Conservation (phyloP, 1,284 basidiomycete species). For the Puccinia triticina region DNA sequence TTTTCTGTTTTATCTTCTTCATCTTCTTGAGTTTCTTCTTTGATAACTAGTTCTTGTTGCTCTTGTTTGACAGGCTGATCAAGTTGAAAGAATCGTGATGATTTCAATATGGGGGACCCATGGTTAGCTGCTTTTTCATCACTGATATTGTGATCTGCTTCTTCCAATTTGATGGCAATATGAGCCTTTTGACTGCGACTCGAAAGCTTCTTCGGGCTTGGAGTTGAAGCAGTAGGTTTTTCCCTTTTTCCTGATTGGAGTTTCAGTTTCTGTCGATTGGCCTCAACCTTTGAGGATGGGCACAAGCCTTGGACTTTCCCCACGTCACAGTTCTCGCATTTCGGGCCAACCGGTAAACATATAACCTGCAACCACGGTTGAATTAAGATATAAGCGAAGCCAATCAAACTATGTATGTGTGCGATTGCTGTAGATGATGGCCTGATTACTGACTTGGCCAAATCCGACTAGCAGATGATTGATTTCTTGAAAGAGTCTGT, state of each 20-base stretch:
- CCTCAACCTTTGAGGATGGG: conserved; percentile 56
- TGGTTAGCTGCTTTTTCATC: not conserved
- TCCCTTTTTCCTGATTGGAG: not conserved
- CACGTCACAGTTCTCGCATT: conserved; percentile 74
- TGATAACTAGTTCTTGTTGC: not conserved
- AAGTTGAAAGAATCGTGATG: conserved; percentile 5
- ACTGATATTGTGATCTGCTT: not conserved
- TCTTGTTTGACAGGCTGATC: not conserved
- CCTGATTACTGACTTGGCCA: conserved; percentile 70
- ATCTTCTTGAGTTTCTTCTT: not conserved
- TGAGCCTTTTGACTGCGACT: conserved; percentile 8
- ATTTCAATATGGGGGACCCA: not conserved
- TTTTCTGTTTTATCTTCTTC: conserved; percentile 3
- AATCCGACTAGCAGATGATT: conserved; percentile 89
- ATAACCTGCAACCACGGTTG: conserved; percentile 65
- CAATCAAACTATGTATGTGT: not conserved
- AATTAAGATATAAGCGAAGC: conserved; percentile 42
- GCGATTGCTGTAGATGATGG: conserved; percentile 3
- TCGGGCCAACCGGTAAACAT: conserved; percentile 78
- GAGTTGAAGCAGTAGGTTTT: not conserved
- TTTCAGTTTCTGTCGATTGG: conserved; percentile 44
- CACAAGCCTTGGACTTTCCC: conserved; percentile 60
- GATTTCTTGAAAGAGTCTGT: conserved; percentile 71
- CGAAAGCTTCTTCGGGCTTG: not conserved
- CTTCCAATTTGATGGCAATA: conserved; percentile 23